phyloP scores from a whole-genome alignment of 768 basidiomycete genomes.

The Punctularia strigosozonata region DNA sequence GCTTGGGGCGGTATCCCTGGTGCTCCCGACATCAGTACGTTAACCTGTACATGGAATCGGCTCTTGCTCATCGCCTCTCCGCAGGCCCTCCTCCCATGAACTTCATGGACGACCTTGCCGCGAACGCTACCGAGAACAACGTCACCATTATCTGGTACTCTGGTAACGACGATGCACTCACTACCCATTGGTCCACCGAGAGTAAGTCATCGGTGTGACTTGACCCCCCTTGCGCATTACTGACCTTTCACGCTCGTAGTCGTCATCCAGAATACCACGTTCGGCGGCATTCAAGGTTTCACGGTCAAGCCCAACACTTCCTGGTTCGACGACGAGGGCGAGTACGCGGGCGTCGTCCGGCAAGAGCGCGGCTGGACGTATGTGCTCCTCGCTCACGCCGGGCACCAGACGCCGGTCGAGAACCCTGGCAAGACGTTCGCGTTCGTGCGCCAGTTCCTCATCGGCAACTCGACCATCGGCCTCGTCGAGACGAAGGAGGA shows the following conservation, averaged over 20 bases:
- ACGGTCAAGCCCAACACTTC: slow-evolving; percentile 54
- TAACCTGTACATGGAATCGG: slow-evolving; percentile 10
- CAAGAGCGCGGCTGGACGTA: slow-evolving; percentile 18
- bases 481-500: slow-evolving; percentile 26
- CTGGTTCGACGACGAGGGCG: slow-evolving; percentile 47
- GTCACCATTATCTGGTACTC: slow-evolving; percentile 50
- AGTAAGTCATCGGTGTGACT: slow-evolving; percentile 18
- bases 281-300: slow-evolving; percentile 68
- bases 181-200: slow-evolving; percentile 54
- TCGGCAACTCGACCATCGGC: slow-evolving; percentile 51
- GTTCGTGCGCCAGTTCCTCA: slow-evolving; percentile 54
- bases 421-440: slow-evolving; percentile 60
- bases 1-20: slow-evolving; percentile 13
- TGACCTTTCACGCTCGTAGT: neutral
- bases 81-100: neutral
- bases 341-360: slow-evolving; percentile 57
- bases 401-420: too few relatives aligned
- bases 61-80: slow-evolving; percentile 5
- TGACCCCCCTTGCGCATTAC: neutral
- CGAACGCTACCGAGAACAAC: slow-evolving; percentile 41
- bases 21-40: neutral
- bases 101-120: slow-evolving; percentile 52
- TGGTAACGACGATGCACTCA: slow-evolving; percentile 58
- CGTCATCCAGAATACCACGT: slow-evolving; percentile 65
- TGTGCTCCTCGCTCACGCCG: neutral